phyloP scores from a whole-genome alignment of 192 early-diverging fungal genomes.

The Thamnidium elegans region DNA sequence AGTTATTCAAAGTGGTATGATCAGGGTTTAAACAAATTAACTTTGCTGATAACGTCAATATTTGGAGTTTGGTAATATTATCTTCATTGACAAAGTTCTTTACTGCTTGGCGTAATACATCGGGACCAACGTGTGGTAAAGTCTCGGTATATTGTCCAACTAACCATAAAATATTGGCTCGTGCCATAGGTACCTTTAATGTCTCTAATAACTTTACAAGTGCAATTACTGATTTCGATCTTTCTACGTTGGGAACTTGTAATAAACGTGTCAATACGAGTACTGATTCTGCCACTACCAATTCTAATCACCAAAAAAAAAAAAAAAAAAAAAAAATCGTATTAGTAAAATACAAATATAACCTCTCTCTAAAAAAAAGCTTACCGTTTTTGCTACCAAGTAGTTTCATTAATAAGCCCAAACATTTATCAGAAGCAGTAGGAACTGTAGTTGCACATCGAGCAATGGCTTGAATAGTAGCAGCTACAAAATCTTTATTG shows the following conservation, averaged over 20 bases:
- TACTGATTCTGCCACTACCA: constrained; percentile 72
- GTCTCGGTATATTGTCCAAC: constrained; percentile 74
- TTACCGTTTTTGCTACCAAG: constrained; percentile 58
- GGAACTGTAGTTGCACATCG: constrained; percentile 57
- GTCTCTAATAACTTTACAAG: constrained; percentile 60
- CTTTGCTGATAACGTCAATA: constrained; percentile 78
- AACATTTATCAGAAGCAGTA: constrained; percentile 50
- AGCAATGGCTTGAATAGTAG: constrained; percentile 62
- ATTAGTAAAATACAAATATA: constrained; percentile 18
- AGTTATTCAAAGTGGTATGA: constrained; percentile 39
- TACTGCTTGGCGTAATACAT: constrained; percentile 75
- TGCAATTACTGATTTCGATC: constrained; percentile 47
- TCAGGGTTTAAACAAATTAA: constrained; percentile 49
- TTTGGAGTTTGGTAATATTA: constrained; percentile 75
- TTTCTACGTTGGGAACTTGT: constrained; percentile 50
- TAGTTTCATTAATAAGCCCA: constrained; percentile 54
- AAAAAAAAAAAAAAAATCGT: background rate
- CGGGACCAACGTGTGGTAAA: constrained; percentile 68
- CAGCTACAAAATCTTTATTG: constrained; percentile 62
- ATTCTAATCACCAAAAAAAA: constrained; percentile 55
- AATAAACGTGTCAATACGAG: constrained; percentile 70
- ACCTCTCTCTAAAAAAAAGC: constrained; percentile 27
- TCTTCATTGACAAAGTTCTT: constrained; percentile 55
- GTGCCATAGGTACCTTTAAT: constrained; percentile 68
- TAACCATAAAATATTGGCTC: constrained; percentile 85